Evolutionary conservation across 2,329 filamentous ascomycete genomes (phyloP).

Genomic region (Basipetospora chlamydospora): DNA sequence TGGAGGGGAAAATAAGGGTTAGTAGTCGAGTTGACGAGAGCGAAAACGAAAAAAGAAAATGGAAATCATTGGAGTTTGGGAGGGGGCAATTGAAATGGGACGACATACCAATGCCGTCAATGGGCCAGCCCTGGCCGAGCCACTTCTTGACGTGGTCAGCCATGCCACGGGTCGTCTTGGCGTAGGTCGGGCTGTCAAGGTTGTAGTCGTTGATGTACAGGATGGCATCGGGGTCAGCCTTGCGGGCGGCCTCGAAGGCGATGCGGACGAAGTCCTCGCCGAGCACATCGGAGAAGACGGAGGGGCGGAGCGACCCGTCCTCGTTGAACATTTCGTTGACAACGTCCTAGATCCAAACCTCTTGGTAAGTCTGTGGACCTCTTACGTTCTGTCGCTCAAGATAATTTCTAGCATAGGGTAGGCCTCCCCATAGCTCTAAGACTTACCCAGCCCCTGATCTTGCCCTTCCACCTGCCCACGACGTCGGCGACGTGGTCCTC

Average conservation of each 20-base stretch:
- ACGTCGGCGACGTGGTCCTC: constrained; percentile 44
- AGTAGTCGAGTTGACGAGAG: not conserved
- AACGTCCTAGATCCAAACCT: constrained; percentile 36
- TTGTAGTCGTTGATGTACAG: constrained; percentile 68
- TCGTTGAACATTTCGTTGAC: constrained; percentile 52
- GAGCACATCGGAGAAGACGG: constrained; percentile 52
- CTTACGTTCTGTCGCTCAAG: not conserved
- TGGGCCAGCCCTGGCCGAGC: constrained; percentile 45
- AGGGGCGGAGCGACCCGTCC: constrained; percentile 41
- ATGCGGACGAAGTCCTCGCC: too few species aligned
- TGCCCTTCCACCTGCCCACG: constrained; percentile 45
- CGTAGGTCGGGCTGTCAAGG: constrained; percentile 42
- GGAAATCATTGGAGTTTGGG: too few species aligned
- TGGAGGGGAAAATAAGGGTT: not conserved
- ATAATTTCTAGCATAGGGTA: too few species aligned
- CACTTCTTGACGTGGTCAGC: constrained; percentile 47
- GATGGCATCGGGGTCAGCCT: constrained; percentile 51
- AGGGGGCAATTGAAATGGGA: not conserved
- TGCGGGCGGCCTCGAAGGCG: constrained; percentile 53
- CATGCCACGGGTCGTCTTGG: constrained; percentile 42
- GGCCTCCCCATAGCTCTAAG: not conserved
- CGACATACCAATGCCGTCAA: constrained; percentile 40
- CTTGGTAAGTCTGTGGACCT: not conserved
- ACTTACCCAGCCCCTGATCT: constrained; percentile 38
- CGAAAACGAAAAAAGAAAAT: too few species aligned